A percentile compares a stretch with the other conserved stretches of the same genome.
These are phyloP conservation scores for Paramecium octaurelia DNA, from an alignment of 73 alveolate species.

Conservation along the genomic window DNA sequence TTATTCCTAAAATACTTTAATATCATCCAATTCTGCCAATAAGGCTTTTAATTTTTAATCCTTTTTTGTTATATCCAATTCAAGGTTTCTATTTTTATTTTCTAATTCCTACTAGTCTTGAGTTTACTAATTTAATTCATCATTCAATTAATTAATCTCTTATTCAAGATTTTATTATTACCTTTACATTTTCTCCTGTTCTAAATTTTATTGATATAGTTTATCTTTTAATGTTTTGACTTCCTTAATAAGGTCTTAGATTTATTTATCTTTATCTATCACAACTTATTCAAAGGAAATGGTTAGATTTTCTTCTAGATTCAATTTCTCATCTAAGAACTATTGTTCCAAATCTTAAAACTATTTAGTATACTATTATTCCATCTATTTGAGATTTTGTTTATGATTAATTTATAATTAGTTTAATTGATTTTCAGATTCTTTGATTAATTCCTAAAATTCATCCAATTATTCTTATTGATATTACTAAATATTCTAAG, in stretches of 20 bases:
- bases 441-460: neutral
- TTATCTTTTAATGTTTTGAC: neutral
- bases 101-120: neutral
- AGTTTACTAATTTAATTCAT: neutral
- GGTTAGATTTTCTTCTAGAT: neutral
- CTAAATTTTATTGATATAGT: neutral
- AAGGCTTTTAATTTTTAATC: neutral
- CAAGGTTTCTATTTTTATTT: neutral
- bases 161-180: neutral
- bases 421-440: neutral
- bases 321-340: neutral
- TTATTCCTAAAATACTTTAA: constrained; percentile 16
- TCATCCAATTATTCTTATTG: neutral
- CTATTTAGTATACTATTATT: neutral
- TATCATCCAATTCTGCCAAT: neutral
- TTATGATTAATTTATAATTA: neutral
- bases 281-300: neutral
- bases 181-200: neutral
- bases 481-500: neutral
- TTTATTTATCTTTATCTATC: neutral
- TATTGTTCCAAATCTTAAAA: neutral
- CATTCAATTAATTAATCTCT: neutral
- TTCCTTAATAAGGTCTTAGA: neutral
- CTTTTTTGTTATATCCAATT: neutral
- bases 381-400: neutral